phyloP scores from a whole-genome alignment of 78 protist species.

The Dictyostelium capitatum region DNA sequence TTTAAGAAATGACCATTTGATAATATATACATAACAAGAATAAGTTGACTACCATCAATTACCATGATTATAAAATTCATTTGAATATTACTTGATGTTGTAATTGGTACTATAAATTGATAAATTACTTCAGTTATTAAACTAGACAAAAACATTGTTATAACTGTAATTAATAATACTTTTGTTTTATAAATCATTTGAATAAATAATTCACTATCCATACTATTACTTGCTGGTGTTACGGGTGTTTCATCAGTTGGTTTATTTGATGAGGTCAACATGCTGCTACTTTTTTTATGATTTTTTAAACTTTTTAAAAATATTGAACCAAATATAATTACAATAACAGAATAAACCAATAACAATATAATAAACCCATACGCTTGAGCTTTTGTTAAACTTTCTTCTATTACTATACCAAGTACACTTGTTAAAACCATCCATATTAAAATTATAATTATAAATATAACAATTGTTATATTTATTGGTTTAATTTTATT shows the following conservation, averaged over 20 bases:
- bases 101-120: background rate
- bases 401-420: too few relatives aligned
- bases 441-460: background rate
- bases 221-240: too few relatives aligned
- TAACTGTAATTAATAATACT: background rate
- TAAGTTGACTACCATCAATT: background rate
- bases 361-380: constrained; percentile 18
- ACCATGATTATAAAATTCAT: background rate
- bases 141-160: background rate
- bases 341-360: background rate
- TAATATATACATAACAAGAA: background rate
- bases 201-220: background rate
- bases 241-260: too few relatives aligned
- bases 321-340: background rate
- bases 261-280: background rate
- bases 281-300: background rate
- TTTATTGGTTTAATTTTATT: background rate
- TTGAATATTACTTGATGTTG: background rate
- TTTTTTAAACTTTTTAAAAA: constrained; percentile 16
- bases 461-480: background rate
- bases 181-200: constrained; percentile 35
- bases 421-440: background rate
- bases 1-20: background rate
- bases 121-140: background rate
- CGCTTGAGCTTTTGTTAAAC: background rate